These are phyloP conservation scores for Melampsora allii-populina DNA, from an alignment of 1,284 basidiomycete species.

Conservation along the genomic window DNA sequence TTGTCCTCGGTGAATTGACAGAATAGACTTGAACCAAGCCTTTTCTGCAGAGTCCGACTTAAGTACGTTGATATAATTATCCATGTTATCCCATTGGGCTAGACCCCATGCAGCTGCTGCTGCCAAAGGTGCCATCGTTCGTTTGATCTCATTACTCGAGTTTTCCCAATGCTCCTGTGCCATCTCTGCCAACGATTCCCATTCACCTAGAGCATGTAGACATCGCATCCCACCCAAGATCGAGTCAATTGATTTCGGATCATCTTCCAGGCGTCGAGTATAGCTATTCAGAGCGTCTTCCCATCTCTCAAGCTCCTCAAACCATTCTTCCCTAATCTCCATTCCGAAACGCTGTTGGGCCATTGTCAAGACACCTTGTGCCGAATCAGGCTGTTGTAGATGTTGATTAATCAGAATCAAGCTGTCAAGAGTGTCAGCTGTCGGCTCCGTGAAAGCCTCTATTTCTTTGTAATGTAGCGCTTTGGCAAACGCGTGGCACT, in stretches of 20 bases:
- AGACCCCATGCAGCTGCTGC: constrained; percentile 96
- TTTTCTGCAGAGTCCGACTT: constrained; percentile 88
- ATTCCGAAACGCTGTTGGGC: constrained; percentile 55
- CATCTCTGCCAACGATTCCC: constrained; percentile 83
- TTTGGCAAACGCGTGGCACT: constrained; percentile 94
- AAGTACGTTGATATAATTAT: constrained; percentile 94
- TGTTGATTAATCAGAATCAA: constrained; percentile 97
- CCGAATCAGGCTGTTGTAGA: constrained; percentile 93
- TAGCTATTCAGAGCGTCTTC: constrained; percentile 66
- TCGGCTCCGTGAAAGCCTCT: constrained; percentile 89
- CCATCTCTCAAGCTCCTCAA: constrained; percentile 94
- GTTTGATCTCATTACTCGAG: constrained; percentile 75
- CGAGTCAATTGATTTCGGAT: constrained; percentile 52
- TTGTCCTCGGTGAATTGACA: constrained; percentile 94
- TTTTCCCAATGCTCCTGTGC: constrained; percentile 82
- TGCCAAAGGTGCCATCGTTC: constrained; percentile 92
- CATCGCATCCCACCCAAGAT: constrained; percentile 88
- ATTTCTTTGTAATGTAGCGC: constrained; percentile 98
- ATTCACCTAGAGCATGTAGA: constrained; percentile 94
- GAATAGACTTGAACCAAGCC: constrained; percentile 92
- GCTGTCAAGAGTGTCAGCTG: constrained; percentile 81
- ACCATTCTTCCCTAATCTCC: constrained; percentile 63
- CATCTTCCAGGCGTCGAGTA: constrained; percentile 38
- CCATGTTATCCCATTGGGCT: constrained; percentile 98
- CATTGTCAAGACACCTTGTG: constrained; percentile 86